Percentiles rank a stretch among this genome's conserved stretches.
These are phyloP conservation scores for Globisporangium lucens DNA, from an alignment of 352 stramenopile genomes.

Conservation along the genomic window DNA sequence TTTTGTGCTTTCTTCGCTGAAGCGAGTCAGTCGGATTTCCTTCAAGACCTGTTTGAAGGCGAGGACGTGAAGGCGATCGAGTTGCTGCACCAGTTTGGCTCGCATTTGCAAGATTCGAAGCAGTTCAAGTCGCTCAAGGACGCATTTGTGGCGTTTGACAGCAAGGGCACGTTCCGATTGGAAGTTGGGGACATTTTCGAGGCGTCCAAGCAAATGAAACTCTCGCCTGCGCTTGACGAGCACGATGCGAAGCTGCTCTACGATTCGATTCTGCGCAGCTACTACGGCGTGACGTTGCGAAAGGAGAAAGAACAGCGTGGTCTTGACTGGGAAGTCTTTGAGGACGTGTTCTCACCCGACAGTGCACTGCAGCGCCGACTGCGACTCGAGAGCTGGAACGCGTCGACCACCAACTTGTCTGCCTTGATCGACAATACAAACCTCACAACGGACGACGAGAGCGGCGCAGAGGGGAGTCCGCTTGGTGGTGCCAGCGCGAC, in stretches of 20 bases:
- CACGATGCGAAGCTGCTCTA: slow-evolving; percentile 51
- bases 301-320: slow-evolving; percentile 39
- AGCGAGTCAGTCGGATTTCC: slow-evolving; percentile 64
- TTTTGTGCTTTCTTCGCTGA: slow-evolving; percentile 88
- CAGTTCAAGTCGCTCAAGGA: slow-evolving; percentile 51
- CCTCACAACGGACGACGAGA: slow-evolving; percentile 30
- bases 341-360: slow-evolving; percentile 74
- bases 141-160: slow-evolving; percentile 59
- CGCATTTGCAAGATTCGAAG: slow-evolving; percentile 33
- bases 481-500: slow-evolving; percentile 2
- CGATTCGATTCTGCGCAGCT: slow-evolving; percentile 61
- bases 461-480: slow-evolving; percentile 24
- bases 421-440: slow-evolving; percentile 15
- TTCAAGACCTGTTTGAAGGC: slow-evolving; percentile 75
- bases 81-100: slow-evolving; percentile 63
- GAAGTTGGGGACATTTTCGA: slow-evolving; percentile 46
- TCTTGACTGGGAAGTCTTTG: slow-evolving; percentile 70
- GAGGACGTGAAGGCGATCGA: slow-evolving; percentile 72
- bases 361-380: slow-evolving; percentile 61
- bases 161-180: slow-evolving; percentile 33
- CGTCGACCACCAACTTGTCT: slow-evolving; percentile 48
- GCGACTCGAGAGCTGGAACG: slow-evolving; percentile 56
- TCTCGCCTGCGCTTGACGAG: slow-evolving; percentile 47
- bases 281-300: slow-evolving; percentile 52
- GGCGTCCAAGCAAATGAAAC: slow-evolving; percentile 44